These are phyloP conservation scores for Rhodamnia argentea DNA, from an alignment of 345 rosid genomes.

Conservation along the genomic window DNA sequence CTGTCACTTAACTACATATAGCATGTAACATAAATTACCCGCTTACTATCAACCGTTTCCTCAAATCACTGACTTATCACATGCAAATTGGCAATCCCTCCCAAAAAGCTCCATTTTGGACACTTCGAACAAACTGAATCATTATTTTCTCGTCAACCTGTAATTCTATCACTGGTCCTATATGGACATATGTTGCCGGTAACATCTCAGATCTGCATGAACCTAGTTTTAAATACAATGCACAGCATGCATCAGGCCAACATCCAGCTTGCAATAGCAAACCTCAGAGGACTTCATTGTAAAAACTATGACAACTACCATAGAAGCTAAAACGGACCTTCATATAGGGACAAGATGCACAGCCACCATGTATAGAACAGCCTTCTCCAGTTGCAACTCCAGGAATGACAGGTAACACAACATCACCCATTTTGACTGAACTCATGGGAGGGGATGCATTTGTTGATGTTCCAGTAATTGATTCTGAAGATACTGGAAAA, in stretches of 20 bases:
- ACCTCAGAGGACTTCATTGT: background rate
- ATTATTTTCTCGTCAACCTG: background rate
- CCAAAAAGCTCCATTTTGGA: background rate
- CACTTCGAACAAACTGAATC: background rate
- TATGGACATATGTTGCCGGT: background rate
- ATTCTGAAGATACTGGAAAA: constrained; percentile 88
- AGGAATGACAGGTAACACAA: constrained; percentile 63
- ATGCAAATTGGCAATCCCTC: background rate
- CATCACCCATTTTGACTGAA: constrained; percentile 33
- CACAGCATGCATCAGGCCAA: background rate
- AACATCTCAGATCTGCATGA: background rate
- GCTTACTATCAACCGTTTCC: background rate
- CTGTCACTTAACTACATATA: background rate
- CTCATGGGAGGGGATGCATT: constrained; percentile 23
- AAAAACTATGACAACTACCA: background rate
- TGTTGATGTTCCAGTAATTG: constrained; percentile 53
- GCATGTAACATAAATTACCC: background rate
- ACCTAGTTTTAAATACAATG: background rate
- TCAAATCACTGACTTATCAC: background rate
- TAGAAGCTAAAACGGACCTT: constrained; percentile 34
- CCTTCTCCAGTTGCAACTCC: constrained; percentile 97
- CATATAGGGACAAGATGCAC: constrained; percentile 99
- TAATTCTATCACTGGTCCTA: background rate
- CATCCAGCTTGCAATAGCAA: background rate
- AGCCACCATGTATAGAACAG: constrained; percentile 88